Base-by-base conservation (phyloP, 495 filamentous ascomycete species). In the Penicillium parvum region DNA sequence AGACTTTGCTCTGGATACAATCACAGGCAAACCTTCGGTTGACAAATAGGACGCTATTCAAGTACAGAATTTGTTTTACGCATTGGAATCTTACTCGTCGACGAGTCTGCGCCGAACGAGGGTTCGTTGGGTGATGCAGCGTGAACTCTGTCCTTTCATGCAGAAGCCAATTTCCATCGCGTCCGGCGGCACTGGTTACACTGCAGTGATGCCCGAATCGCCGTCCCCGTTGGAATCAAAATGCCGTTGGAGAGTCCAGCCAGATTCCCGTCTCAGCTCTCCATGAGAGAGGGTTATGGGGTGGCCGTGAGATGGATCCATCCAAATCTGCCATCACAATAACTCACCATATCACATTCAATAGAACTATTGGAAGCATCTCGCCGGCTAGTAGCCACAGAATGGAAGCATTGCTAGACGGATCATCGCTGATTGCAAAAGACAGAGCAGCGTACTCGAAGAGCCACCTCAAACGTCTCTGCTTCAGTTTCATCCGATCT, bases 131-230 rank as follows among this genome's bases (percentile, higher is more conserved):
- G 2, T 19, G 1, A 37, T 37, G 25, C 42, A 45, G 33, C 26
- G 16, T 21, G 5, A 12, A 40, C 14, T 29, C 30, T 21, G 19
- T 9, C 7, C 25, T 15, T 11, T 32, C 5, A 12, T 53, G 20
- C 34, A 26, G 14, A 19, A 19, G 14, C 16, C 4, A 29, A 43
- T 54, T 48, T 14, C 4, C 4, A 45, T 50, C 27, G 21, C 19
- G 12, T n/a, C 42, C 12, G 23, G 27, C 21, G 35, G 36, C 7
- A 22, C 27, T 48, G 17, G 45, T 49, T 43, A 47, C 52, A 53
- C 39, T 37, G 43, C 49, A 48, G 19, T 12, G 29, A n/a, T 48
- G 26, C 49, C 52, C 40, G 42, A 51, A 35, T 47, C 29, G 32
- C 16, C 25, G 37, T 27, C 22, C 8, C 28, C 19, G 51, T 20